A percentile compares a stretch with the other conserved stretches of the same genome.
Evolutionary conservation across 2,329 filamentous ascomycete species (phyloP).

Genomic region (Trichoderma simmonsii): DNA sequence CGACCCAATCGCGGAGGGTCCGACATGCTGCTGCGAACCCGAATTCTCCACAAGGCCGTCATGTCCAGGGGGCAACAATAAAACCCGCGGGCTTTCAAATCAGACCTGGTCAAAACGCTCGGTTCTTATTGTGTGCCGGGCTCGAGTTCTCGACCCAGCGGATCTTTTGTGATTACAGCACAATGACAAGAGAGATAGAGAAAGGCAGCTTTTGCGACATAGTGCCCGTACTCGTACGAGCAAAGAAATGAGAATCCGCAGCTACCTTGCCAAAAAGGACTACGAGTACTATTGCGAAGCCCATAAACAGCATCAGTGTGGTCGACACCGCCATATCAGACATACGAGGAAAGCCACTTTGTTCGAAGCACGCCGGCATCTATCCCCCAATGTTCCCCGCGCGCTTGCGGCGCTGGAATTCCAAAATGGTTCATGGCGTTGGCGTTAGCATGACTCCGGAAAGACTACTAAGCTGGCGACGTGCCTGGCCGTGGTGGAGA

Average conservation of each 20-base stretch:
- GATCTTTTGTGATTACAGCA: not conserved
- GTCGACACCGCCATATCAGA: not conserved
- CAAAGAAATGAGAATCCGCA: not conserved
- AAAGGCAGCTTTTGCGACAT: not conserved
- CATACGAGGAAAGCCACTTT: not conserved
- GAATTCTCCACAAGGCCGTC: not conserved
- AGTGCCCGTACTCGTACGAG: not conserved
- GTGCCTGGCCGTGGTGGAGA: constrained; percentile 1
- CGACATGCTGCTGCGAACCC: not conserved
- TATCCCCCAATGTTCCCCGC: constrained; percentile 4
- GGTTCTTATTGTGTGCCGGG: not conserved
- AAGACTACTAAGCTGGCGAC: not conserved
- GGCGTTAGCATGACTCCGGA: not conserved
- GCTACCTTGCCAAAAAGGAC: not conserved
- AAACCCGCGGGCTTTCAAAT: not conserved
- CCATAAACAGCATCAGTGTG: not conserved
- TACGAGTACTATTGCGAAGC: not conserved
- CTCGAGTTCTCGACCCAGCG: not conserved
- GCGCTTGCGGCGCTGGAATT: constrained; percentile 11
- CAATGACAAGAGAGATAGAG: not conserved
- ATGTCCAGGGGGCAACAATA: constrained; percentile 2
- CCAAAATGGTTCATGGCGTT: constrained; percentile 3
- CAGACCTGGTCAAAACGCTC: not conserved
- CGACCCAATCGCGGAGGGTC: constrained; percentile 6
- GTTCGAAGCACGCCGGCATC: not conserved